Percentiles rank a stretch among this genome's conserved stretches.
phyloP scores from a whole-genome alignment of 2,329 filamentous ascomycete genomes.

The Botrytis cinerea region DNA sequence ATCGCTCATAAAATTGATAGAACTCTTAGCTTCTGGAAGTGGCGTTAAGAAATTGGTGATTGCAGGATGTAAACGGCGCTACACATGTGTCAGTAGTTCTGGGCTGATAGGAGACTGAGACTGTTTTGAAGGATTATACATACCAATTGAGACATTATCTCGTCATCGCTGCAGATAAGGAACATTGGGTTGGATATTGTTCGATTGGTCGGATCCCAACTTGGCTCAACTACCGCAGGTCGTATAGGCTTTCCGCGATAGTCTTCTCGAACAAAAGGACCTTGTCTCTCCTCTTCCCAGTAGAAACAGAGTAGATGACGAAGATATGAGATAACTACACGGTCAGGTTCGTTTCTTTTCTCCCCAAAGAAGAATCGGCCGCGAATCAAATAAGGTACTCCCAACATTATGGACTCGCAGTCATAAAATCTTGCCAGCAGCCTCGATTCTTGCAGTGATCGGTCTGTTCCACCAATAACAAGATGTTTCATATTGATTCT shows the following conservation, averaged over 20 bases:
- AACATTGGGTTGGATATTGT: constrained; percentile 3
- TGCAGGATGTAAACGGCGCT: not conserved
- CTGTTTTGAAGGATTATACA: not conserved
- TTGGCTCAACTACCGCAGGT: not conserved
- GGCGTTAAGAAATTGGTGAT: not conserved
- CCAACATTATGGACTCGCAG: constrained; percentile 5
- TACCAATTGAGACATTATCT: not conserved
- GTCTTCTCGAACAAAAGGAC: not conserved
- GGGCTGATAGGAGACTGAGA: not conserved
- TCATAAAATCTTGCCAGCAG: constrained; percentile 6
- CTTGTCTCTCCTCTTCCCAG: not conserved
- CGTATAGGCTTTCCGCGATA: not conserved
- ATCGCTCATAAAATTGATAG: not conserved
- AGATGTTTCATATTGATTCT: constrained; percentile 15
- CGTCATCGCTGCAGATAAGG: not conserved
- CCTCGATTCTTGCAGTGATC: not conserved
- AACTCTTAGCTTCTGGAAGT: not conserved
- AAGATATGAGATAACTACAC: not conserved
- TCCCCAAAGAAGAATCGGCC: not conserved
- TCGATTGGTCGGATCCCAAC: not conserved
- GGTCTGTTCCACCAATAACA: not conserved
- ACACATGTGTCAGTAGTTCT: not conserved
- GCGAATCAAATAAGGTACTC: too few species aligned
- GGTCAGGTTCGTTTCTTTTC: not conserved
- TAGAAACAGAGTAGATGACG: not conserved